phyloP scores from a whole-genome alignment of 116 monocot genomes.

The Papilionanthe hybrid region DNA sequence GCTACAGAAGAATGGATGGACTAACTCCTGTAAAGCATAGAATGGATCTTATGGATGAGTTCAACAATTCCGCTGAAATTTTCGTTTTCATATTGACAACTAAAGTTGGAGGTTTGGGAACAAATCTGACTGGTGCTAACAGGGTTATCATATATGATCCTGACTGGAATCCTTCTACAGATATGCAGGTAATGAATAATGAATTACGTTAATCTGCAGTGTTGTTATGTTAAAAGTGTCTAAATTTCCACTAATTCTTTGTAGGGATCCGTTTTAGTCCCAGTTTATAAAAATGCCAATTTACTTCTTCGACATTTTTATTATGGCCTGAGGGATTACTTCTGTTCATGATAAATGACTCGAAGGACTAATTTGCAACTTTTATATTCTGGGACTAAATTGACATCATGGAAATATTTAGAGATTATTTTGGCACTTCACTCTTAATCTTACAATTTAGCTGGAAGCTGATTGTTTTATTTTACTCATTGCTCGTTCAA shows the following conservation, averaged over 20 bases:
- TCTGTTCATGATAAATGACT: too few species aligned
- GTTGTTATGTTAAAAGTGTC: neutral
- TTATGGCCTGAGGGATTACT: too few species aligned
- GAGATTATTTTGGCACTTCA: too few species aligned
- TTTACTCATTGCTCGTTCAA: neutral
- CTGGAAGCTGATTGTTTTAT: neutral
- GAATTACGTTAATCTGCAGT: neutral
- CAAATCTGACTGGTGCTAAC: conserved; percentile 81
- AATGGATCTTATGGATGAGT: conserved; percentile 95
- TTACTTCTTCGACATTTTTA: too few species aligned
- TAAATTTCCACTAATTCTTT: too few species aligned
- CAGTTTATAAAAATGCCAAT: too few species aligned
- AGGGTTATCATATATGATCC: conserved; percentile 93
- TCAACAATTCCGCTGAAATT: conserved; percentile 72
- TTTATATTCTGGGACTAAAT: too few species aligned
- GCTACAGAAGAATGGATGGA: conserved; percentile 91
- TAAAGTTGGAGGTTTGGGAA: conserved; percentile 93
- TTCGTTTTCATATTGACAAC: conserved; percentile 91
- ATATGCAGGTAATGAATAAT: conserved; percentile 83
- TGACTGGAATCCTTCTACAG: conserved; percentile 98
- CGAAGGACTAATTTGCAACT: too few species aligned
- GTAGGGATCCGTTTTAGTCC: too few species aligned
- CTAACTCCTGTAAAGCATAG: conserved; percentile 78
- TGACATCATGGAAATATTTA: too few species aligned
- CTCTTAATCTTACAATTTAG: neutral